Percentiles rank a stretch among this genome's conserved stretches.
phyloP scores from a whole-genome alignment of 305 asterid genomes.

The Ilex paraguariensis region DNA sequence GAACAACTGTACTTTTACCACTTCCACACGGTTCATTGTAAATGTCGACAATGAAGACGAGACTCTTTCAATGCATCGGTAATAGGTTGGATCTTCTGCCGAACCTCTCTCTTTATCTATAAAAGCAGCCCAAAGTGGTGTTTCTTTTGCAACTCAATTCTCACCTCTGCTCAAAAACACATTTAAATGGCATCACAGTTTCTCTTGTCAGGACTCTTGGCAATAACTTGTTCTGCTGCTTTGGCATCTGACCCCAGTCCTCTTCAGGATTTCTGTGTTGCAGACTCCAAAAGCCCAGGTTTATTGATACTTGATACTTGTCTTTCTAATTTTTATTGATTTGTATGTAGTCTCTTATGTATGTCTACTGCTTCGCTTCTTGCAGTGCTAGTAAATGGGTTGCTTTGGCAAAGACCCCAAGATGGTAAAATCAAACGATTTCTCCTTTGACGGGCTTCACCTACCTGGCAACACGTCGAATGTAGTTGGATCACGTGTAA shows the following conservation, averaged over 20 bases:
- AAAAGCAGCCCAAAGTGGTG: no score
- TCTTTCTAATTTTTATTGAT: background rate
- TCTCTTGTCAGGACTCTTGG: conserved; percentile 1
- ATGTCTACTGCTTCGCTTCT: background rate
- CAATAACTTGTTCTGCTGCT: conserved; percentile 8
- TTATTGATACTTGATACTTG: background rate
- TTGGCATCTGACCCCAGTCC: conserved; percentile 50
- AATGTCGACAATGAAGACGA: no score
- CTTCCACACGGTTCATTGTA: no score
- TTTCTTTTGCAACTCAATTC: no score
- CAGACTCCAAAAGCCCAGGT: conserved; percentile 41
- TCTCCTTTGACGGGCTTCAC: conserved; percentile 32
- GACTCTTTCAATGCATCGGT: no score
- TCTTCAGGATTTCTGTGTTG: conserved; percentile 59
- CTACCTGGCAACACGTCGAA: conserved; percentile 34
- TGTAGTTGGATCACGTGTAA: conserved; percentile 37
- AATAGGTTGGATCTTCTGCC: no score
- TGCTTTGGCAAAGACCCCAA: conserved; percentile 39
- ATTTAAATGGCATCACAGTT: conserved; percentile 8
- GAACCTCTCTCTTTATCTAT: no score
- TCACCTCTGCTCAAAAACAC: no score
- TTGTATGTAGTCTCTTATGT: background rate
- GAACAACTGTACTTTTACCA: no score
- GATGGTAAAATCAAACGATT: conserved; percentile 22
- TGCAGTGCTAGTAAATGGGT: conserved; percentile 35